phyloP scores from a whole-genome alignment of 495 filamentous ascomycete species.

The Hypoxylon cercidicola region DNA sequence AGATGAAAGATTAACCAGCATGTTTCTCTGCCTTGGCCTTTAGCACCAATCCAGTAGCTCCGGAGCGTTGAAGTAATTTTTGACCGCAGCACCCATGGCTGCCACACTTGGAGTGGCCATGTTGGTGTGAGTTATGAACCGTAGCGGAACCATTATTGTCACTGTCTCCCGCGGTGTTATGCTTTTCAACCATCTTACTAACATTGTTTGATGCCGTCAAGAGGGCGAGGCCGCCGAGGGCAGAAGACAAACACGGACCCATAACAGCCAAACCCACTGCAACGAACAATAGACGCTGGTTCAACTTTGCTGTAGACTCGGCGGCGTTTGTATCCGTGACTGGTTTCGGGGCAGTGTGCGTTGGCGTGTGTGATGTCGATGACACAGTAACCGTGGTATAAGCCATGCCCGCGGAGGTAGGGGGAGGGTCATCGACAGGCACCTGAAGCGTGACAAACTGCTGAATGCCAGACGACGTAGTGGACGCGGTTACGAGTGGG shows the following conservation, averaged over 20 bases:
- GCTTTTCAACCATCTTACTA: not conserved
- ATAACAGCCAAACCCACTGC: slow-evolving; percentile 4
- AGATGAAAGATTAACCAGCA: too few species aligned
- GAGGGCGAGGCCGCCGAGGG: not conserved
- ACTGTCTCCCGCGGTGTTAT: not conserved
- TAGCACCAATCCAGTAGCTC: not conserved
- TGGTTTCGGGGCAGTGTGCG: slow-evolving; percentile 20
- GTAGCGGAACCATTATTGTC: not conserved
- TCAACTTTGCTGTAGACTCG: not conserved
- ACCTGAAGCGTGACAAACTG: not conserved
- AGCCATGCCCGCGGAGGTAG: slow-evolving; percentile 14
- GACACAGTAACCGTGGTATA: slow-evolving; percentile 26
- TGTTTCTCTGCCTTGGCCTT: not conserved
- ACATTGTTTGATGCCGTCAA: not conserved
- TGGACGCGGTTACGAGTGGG: not conserved
- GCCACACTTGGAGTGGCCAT: not conserved
- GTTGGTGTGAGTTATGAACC: not conserved
- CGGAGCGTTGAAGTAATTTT: not conserved
- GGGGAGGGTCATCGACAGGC: not conserved
- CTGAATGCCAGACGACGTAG: slow-evolving; percentile 3
- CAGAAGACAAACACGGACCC: not conserved
- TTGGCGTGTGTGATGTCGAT: slow-evolving; percentile 18
- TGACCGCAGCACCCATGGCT: not conserved
- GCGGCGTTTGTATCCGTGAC: slow-evolving; percentile 17
- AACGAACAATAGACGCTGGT: slow-evolving; percentile 2